Conservation (phyloP, 2,329 filamentous ascomycete species). For the Aschersonia sp. region DNA sequence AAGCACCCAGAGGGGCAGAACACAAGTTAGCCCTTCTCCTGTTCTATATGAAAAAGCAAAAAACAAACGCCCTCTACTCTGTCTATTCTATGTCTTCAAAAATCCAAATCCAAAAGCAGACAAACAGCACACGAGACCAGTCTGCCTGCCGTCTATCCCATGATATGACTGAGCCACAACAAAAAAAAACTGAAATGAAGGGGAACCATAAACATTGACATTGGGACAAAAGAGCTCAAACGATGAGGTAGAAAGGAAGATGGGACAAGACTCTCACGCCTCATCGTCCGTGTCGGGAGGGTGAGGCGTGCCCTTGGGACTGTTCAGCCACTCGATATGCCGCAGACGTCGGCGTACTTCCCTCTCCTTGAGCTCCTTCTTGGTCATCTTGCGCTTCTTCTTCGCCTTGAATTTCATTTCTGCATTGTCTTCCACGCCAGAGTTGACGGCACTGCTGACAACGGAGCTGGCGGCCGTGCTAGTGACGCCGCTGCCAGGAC, state of each 20-base stretch:
- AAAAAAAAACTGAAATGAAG: too few species aligned
- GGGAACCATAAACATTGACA: too few species aligned
- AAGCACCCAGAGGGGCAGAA: too few species aligned
- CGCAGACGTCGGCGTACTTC: slow-evolving; percentile 76
- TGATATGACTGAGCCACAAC: too few species aligned
- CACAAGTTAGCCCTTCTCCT: too few species aligned
- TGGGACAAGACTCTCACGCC: slow-evolving; percentile 11
- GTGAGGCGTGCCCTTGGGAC: slow-evolving; percentile 69
- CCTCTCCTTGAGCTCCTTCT: slow-evolving; percentile 87
- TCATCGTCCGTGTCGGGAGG: slow-evolving; percentile 69
- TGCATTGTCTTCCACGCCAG: slow-evolving; percentile 56
- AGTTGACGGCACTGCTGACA: slow-evolving; percentile 41
- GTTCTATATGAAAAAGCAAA: too few species aligned
- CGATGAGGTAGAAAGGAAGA: neutral
- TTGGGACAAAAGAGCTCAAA: too few species aligned
- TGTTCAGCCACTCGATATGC: slow-evolving; percentile 76
- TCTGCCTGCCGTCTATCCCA: too few species aligned
- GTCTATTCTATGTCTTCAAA: too few species aligned
- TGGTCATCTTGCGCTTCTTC: slow-evolving; percentile 99
- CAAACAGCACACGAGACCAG: too few species aligned
- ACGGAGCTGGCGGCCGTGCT: slow-evolving; percentile 44
- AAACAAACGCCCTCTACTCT: too few species aligned
- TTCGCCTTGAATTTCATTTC: slow-evolving; percentile 75
- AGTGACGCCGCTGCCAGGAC: slow-evolving; percentile 42
- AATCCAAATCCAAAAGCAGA: too few species aligned